Conservation (phyloP, 176 grass and related monocot species). For the Metroxylon sagu region DNA sequence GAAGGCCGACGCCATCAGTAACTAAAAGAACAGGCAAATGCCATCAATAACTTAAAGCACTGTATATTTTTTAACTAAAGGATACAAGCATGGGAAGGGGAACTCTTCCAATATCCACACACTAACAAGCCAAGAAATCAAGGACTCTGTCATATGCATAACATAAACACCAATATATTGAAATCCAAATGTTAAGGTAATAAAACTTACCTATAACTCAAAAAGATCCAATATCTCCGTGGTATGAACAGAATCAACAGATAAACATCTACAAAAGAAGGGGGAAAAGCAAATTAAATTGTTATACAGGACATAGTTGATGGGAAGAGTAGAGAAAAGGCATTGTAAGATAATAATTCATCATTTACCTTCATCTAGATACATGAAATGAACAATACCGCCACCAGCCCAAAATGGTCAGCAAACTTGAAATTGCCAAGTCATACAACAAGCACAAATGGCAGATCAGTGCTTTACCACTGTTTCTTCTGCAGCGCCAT, state of each 20-base stretch:
- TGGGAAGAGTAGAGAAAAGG: slow-evolving; percentile 8
- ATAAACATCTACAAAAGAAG: slow-evolving; percentile 20
- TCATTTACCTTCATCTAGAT: not conserved
- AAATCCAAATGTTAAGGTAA: slow-evolving; percentile 8
- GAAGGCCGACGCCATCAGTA: too few relatives aligned
- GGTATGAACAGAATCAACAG: not conserved
- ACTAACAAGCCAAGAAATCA: not conserved
- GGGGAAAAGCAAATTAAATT: not conserved
- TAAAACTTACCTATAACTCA: slow-evolving; percentile 29
- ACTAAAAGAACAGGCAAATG: too few relatives aligned
- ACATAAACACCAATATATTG: slow-evolving; percentile 28
- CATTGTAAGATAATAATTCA: slow-evolving; percentile 1
- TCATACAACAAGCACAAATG: slow-evolving; percentile 13
- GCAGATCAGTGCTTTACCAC: slow-evolving; percentile 17
- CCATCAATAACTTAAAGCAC: not conserved
- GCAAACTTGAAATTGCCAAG: slow-evolving; percentile 23
- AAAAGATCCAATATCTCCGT: slow-evolving; percentile 22
- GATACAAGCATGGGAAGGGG: slow-evolving; percentile 24
- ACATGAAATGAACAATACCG: not conserved
- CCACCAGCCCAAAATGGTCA: slow-evolving; percentile 3
- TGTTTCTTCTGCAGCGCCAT: not conserved
- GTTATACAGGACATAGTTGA: slow-evolving; percentile 2
- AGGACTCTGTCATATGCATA: slow-evolving; percentile 10
- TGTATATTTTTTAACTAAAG: slow-evolving; percentile 10
- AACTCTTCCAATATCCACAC: slow-evolving; percentile 15